Evolutionary conservation across 2,329 filamentous ascomycete genomes (phyloP), one percentile per base, ranked within the genome.

Genomic region (Fusarium sp.): DNA sequence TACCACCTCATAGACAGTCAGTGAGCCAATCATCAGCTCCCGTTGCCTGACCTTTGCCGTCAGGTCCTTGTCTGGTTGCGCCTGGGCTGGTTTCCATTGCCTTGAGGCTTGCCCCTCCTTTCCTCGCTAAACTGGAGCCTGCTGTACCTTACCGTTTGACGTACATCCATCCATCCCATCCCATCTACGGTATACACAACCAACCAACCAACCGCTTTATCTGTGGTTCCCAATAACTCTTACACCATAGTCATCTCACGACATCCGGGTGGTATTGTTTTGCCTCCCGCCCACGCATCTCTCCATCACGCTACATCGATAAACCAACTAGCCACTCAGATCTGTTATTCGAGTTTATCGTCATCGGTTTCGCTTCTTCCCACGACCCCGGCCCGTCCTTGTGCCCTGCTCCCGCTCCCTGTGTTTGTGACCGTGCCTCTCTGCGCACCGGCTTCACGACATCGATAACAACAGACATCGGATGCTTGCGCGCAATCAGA

Each of bases 71-170:
- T 51, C 62, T 47, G 58, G 67, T 63, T 72, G 18, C 49, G 18
- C 34, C 34, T 38, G 34, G 18, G 34, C 16, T 38, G 32, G 32
- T 9, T 34, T 34, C 32, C 18, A 38, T 38, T 38, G 34, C 34
- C 34, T 38, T 38, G 34, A n/a, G 10, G 34, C 34, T 52, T 52
- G 73, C 73, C 73, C 73, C 73, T 75, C 73, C 64, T 74, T 74
- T 58, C 59, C 59, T 68, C 34, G 34, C 34, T 29, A 46, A 58
- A 43, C 40, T 60, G 40, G 65, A 52, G 53, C 65, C 44, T 53
- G 44, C 40, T 59, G 32, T 64, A 40, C 48, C 53, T 49, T 59
- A 32, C 40, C 48, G 29, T 47, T 55, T 67, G 65, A 58, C 61
- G 44, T 67, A 57, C 67, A 58, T 70, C 18, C 32, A 20, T 41